Evolutionary conservation across 2,329 filamentous ascomycete genomes (phyloP).

Genomic region (Scleromitrula shiraiana): DNA sequence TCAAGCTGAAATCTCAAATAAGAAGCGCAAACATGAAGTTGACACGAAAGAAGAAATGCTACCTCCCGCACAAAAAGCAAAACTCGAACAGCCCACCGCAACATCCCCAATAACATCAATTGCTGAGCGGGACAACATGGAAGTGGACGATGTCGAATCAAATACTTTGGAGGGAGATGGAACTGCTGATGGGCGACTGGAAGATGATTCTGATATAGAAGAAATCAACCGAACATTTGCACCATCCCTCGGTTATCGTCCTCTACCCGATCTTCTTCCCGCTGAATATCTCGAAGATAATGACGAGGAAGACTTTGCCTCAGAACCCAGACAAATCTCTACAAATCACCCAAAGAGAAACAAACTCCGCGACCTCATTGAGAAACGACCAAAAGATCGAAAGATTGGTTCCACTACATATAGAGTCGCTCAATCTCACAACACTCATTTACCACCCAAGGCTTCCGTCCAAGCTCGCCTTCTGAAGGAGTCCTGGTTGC

Average conservation of each 20-base stretch:
- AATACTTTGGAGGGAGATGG: constrained; percentile 6
- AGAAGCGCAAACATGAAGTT: constrained; percentile 19
- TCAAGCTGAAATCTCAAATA: constrained; percentile 20
- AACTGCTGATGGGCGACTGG: constrained; percentile 2
- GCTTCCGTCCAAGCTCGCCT: constrained; percentile 17
- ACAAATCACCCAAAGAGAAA: constrained; percentile 21
- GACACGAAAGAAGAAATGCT: constrained; percentile 4
- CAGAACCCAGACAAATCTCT: background rate
- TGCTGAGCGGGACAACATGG: background rate
- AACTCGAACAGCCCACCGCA: background rate
- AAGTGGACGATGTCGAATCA: constrained; percentile 3
- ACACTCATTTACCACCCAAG: constrained; percentile 24
- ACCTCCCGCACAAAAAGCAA: constrained; percentile 6
- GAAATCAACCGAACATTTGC: constrained; percentile 2
- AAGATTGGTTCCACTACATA: constrained; percentile 26
- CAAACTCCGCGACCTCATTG: constrained; percentile 21
- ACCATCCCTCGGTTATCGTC: background rate
- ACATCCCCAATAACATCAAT: background rate
- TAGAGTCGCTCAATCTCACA: constrained; percentile 19
- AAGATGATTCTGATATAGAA: constrained; percentile 1
- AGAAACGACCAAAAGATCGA: constrained; percentile 25
- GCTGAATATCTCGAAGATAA: constrained; percentile 26
- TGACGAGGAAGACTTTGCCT: constrained; percentile 11
- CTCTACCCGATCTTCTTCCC: constrained; percentile 25
- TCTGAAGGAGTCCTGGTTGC: constrained; percentile 26